Base-by-base conservation (phyloP, 2,329 filamentous ascomycete genomes). In the Diaporthe sp. region DNA sequence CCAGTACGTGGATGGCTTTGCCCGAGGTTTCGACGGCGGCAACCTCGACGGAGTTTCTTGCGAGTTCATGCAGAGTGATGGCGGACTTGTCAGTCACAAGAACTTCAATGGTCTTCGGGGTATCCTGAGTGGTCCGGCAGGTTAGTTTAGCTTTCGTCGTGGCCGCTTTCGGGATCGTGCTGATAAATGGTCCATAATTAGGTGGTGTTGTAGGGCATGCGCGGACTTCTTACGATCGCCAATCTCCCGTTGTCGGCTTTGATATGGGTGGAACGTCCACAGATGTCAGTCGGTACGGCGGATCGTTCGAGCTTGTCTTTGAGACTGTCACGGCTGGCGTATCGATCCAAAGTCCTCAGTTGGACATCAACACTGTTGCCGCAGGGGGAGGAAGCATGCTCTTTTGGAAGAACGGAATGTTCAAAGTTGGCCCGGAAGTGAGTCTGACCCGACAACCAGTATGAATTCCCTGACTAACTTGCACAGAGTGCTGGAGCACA, bases 311-410 rank as follows among this genome's bases (percentile, higher is more conserved):
- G 74, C 92, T 95, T 79, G 92, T 94, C 17, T 94, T 94, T 74
- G 92, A 94, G 78, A 93, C 92, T 1, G 94, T 92, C 1, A 92
- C 93, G 5, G 92, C 92, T 0, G 92, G 92, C 37, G 90, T 94
- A 0, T 92, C 92, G 0, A 93, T 94, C 17, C 92, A 94, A 76
- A 92, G 90, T 2, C 93, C 93, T 0, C 93, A 94, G 79, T 86
- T 94, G 2, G 93, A 95, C 79, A 94, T 95, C 83, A 94, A 94
- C 81, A 95, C 93, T 0, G 93, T 95, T 3, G 86, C 86, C 10
- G 87, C 87, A 25, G 86, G 86, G 4, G 88, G 88, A 51, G 88
- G 88, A 9, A 87, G 85, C 0, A 86, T 88, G 7, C 84, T 95
- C 1, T 91, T 92, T 77, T 94, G 91, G 85, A 88, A 89, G 71